Evolutionary conservation across 2,329 filamentous ascomycete genomes (phyloP).

Genomic region (Sclerotinia minor): DNA sequence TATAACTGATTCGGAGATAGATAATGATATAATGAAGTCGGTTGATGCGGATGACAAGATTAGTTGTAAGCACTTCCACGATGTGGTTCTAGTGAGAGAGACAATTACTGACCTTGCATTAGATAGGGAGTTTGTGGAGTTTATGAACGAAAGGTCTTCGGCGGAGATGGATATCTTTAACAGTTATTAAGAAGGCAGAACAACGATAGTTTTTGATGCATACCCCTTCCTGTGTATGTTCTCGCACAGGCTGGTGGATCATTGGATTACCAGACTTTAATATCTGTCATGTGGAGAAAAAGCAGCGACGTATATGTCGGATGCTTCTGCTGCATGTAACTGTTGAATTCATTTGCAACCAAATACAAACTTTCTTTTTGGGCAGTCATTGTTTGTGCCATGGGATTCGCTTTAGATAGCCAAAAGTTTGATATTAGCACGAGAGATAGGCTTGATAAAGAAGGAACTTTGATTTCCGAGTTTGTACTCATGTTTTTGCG

Average conservation of each 20-base stretch:
- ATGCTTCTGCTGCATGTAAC: neutral
- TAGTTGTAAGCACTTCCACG: constrained; percentile 40
- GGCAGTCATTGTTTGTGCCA: neutral
- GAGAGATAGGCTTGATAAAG: neutral
- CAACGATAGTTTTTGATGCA: neutral
- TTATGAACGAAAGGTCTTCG: constrained; percentile 39
- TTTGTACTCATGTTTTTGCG: neutral
- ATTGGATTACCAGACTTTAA: neutral
- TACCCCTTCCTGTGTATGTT: neutral
- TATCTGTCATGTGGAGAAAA: neutral
- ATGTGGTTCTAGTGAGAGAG: neutral
- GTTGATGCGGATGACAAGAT: constrained; percentile 44
- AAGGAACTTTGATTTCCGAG: neutral
- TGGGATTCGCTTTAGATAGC: neutral
- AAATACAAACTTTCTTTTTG: neutral
- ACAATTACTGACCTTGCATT: constrained; percentile 6
- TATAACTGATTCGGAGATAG: constrained; percentile 43
- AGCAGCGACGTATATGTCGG: neutral
- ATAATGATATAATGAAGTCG: constrained; percentile 41
- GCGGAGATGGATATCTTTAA: constrained; percentile 32
- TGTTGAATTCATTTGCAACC: neutral
- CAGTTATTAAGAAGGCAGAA: neutral
- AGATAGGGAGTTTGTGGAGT: constrained; percentile 44
- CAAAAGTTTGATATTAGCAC: neutral
- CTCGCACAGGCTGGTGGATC: neutral